Evolutionary conservation across 1,284 basidiomycete genomes (phyloP), one percentile per base, ranked within the genome.

Genomic region (Laetiporus sulphureus): DNA sequence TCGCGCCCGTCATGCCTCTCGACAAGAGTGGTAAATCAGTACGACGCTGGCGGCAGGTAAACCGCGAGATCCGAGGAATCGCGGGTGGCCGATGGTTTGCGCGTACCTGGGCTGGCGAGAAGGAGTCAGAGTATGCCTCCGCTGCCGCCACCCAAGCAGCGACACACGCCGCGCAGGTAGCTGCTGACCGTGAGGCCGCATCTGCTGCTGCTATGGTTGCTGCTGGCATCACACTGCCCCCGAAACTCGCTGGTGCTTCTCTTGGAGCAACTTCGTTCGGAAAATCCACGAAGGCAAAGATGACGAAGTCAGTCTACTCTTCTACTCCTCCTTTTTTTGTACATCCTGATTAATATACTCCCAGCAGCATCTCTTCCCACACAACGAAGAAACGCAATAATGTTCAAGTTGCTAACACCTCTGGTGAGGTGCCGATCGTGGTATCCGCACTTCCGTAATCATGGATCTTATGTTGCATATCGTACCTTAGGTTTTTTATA

Each of bases 61-160:
- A 80, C 44, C 74, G 85, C 37, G 85, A 88, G 58, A 76, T 88
- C 36, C 69, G 82, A 32, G 85, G 84, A 7, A 85, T 88, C 41
- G 85, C 79, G 23, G 84, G 84, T 11, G 84, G 84, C 2, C 73
- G 84, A 21, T 88, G 85, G 85, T 81, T 87, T 52, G 64, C 77
- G 6, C 72, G 72, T 21, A 66, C 80, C 11, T 88, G 83, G 84
- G 80, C 83, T 11, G 85, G 83, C n/a, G 79, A 79, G 45, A 86
- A 84, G 59, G 81, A 84, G 32, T 85, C 82, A 11, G 74, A 81
- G 45, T 78, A 72, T 42, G 72, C 66, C 1, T 42, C 49, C 2
- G 59, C 59, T 0, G 49, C 49, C 12, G 50, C 59, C 3, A 41
- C 70, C 13, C 48, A 50, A 10, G 53, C 54, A 8, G 49, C 47